Conservation (phyloP, 441 rosid species). For the Syzygium syzygioides region DNA sequence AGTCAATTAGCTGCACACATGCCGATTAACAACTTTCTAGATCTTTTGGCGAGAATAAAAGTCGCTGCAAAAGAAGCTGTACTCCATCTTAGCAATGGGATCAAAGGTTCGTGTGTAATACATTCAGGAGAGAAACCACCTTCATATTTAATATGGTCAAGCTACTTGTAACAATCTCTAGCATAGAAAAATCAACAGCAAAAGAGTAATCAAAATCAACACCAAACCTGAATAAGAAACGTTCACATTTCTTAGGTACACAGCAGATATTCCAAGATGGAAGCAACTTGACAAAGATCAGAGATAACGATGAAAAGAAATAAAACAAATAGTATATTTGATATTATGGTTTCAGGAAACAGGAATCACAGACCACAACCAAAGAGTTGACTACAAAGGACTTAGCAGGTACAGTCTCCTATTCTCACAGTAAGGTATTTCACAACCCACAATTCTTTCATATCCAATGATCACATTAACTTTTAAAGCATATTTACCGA, state of each 20-base stretch:
- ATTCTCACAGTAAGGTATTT: neutral
- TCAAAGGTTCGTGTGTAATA: neutral
- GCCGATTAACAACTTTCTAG: neutral
- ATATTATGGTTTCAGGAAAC: neutral
- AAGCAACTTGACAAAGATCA: neutral
- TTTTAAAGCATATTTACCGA: neutral
- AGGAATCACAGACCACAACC: neutral
- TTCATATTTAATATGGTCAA: neutral
- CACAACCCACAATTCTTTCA: neutral
- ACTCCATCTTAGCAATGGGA: neutral
- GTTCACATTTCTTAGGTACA: neutral
- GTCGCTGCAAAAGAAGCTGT: neutral
- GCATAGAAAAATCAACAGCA: neutral
- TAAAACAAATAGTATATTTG: neutral
- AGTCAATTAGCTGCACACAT: neutral
- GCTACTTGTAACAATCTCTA: neutral
- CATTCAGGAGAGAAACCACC: neutral
- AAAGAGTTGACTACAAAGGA: neutral
- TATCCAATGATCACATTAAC: neutral
- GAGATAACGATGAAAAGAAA: neutral
- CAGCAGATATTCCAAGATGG: neutral
- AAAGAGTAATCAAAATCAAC: neutral
- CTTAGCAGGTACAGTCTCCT: neutral
- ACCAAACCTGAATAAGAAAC: neutral
- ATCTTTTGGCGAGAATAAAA: neutral